Evolutionary conservation across 345 rosid species (phyloP), one percentile per base, ranked within the genome.

Genomic region (Rubroshorea leprosula): DNA sequence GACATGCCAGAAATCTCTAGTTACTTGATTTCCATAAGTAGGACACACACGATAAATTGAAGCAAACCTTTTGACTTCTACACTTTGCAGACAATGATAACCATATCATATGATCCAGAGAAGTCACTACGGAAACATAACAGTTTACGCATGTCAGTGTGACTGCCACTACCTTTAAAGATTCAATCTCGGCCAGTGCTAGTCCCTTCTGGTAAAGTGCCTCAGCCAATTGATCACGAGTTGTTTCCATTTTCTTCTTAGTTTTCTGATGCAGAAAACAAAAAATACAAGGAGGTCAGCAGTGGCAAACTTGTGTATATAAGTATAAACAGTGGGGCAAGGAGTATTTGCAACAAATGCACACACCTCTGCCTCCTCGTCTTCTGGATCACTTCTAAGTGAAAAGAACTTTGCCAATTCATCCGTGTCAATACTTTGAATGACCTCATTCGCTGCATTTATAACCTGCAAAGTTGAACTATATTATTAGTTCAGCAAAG

Each of bases 141-240:
- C 16, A 39, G 45, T 8, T 39, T 5, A 39, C 45, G 41, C 41
- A 35, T 10, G 44, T 5, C 41, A 38, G 58, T 22, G 52, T 21
- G 47, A 62, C 15, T 14, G 29, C 57, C 38, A 49, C 16, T 70
- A 76, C 96, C 92, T 83, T 77, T 52, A 81, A 41, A 45, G 71
- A 64, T 63, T 89, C 96, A 44, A 89, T 67, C 63, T 76, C 88
- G 10, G 79, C 78, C 57, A 87, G 41, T 27, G 96, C 91, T 50
- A 89, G 65, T 29, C 97, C 99, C 76, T 93, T 93, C 60, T 83
- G 93, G 76, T 89, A 89, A 13, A 93, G 62, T 48, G 97, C 95
- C 51, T 83, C 97, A 20, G 86, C 83, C 55, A 93, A 68, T 61
- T 82, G 97, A 77, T 93, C 97, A 48, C 94, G 83, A 25, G 78